Conservation (phyloP, 2,329 filamentous ascomycete genomes). For the Monilinia fructicola region DNA sequence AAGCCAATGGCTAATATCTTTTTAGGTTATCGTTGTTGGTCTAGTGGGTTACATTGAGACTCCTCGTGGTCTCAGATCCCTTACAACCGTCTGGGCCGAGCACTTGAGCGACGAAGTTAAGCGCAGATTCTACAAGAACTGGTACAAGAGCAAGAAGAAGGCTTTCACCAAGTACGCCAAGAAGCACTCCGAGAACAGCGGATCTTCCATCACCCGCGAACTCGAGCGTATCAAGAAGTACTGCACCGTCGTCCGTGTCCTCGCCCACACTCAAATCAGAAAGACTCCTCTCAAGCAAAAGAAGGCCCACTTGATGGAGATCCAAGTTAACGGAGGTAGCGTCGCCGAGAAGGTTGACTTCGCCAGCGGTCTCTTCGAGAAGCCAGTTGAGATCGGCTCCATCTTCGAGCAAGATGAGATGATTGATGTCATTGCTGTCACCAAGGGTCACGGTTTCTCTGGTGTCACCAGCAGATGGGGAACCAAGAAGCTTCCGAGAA, state of each 20-base stretch:
- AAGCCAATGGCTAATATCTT: slow-evolving; percentile 70
- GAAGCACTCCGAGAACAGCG: slow-evolving; percentile 95
- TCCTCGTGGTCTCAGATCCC: slow-evolving; percentile 96
- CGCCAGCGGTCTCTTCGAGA: slow-evolving; percentile 96
- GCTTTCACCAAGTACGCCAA: slow-evolving; percentile 99
- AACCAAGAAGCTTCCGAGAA: slow-evolving; percentile 99
- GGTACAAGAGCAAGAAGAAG: slow-evolving; percentile 99
- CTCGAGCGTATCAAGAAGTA: slow-evolving; percentile 99
- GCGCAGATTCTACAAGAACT: slow-evolving; percentile 99
- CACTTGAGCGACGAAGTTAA: slow-evolving; percentile 98
- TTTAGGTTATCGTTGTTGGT: slow-evolving; percentile 98
- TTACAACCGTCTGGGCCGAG: slow-evolving; percentile 99
- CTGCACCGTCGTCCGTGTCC: slow-evolving; percentile 98
- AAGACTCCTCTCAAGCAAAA: slow-evolving; percentile 99
- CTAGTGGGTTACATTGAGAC: slow-evolving; percentile 99
- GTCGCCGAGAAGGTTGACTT: slow-evolving; percentile 96
- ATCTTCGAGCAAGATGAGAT: slow-evolving; percentile 99
- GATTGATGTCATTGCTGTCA: slow-evolving; percentile 98
- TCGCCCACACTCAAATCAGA: slow-evolving; percentile 99
- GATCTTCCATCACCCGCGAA: slow-evolving; percentile 89
- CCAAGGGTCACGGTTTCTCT: slow-evolving; percentile 98
- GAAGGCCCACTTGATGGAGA: slow-evolving; percentile 99
- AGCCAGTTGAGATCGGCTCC: slow-evolving; percentile 87
- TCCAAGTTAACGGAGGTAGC: slow-evolving; percentile 98
- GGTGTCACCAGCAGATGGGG: slow-evolving; percentile 98